Evolutionary conservation across 177 flowering plant genomes (phyloP).

Genomic region (Telopea speciosissima): DNA sequence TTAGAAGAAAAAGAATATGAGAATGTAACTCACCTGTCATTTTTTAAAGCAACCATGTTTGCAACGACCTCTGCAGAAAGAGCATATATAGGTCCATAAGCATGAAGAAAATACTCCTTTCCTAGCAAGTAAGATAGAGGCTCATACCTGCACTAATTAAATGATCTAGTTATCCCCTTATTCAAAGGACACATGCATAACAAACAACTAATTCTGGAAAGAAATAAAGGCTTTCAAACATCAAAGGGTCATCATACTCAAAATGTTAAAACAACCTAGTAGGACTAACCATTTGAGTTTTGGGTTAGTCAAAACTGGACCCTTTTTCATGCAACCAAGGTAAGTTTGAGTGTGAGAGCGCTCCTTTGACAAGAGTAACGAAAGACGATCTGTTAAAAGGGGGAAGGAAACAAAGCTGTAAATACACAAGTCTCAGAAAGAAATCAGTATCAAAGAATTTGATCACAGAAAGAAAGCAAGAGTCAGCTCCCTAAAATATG

Average conservation of each 20-base stretch:
- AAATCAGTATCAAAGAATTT: background rate
- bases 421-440: slow-evolving; percentile 4
- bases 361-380: slow-evolving; percentile 83
- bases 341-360: slow-evolving; percentile 78
- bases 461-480: background rate
- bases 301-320: slow-evolving; percentile 86
- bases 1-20: no score
- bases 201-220: background rate
- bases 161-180: slow-evolving; percentile 2
- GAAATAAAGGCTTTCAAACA: background rate
- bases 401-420: slow-evolving; percentile 7
- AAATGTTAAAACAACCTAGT: no score
- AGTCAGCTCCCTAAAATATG: slow-evolving; percentile 7
- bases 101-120: slow-evolving; percentile 90
- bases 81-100: slow-evolving; percentile 96
- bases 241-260: background rate
- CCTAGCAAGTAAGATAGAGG: slow-evolving; percentile 75
- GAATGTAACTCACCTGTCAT: slow-evolving; percentile 54
- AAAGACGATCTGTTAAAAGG: slow-evolving; percentile 72
- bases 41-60: slow-evolving; percentile 72
- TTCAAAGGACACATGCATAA: background rate
- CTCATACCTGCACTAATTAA: slow-evolving; percentile 68
- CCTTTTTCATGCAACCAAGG: slow-evolving; percentile 95
- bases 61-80: slow-evolving; percentile 91
- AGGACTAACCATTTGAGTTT: slow-evolving; percentile 79